A percentile compares a stretch with the other conserved stretches of the same genome.
phyloP scores from a whole-genome alignment of 2,329 filamentous ascomycete species.

The Cryoendolithus antarcticus region DNA sequence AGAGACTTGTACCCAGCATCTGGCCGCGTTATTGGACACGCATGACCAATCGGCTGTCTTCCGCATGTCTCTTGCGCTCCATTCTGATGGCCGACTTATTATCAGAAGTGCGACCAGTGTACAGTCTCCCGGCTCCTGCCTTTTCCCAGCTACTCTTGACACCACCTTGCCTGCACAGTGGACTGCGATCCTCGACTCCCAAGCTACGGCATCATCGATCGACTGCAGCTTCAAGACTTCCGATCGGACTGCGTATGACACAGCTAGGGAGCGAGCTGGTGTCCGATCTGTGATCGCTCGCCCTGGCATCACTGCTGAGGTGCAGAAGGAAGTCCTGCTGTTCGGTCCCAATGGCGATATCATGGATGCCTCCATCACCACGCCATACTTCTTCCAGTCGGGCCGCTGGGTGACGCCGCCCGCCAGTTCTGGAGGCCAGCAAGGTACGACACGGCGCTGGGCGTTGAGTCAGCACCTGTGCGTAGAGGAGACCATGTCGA shows the following conservation, averaged over 20 bases:
- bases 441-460: constrained; percentile 73
- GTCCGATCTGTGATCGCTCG: constrained; percentile 12
- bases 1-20: background rate
- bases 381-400: constrained; percentile 64
- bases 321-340: constrained; percentile 61
- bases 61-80: background rate
- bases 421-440: constrained; percentile 58
- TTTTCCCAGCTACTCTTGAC: background rate
- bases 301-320: constrained; percentile 22
- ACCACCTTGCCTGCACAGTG: constrained; percentile 7
- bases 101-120: background rate
- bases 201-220: constrained; percentile 40
- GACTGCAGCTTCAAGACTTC: constrained; percentile 84
- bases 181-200: constrained; percentile 39
- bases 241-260: constrained; percentile 56
- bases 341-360: constrained; percentile 53
- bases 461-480: constrained; percentile 59
- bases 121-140: background rate
- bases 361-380: constrained; percentile 75
- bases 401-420: constrained; percentile 71
- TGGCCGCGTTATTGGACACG: background rate
- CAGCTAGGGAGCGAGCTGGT: constrained; percentile 53
- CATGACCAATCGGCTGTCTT: background rate
- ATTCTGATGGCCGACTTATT: background rate
- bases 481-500: constrained; percentile 50